phyloP scores from a whole-genome alignment of 2,329 filamentous ascomycete species.

The Hymenoscyphus linearis region DNA sequence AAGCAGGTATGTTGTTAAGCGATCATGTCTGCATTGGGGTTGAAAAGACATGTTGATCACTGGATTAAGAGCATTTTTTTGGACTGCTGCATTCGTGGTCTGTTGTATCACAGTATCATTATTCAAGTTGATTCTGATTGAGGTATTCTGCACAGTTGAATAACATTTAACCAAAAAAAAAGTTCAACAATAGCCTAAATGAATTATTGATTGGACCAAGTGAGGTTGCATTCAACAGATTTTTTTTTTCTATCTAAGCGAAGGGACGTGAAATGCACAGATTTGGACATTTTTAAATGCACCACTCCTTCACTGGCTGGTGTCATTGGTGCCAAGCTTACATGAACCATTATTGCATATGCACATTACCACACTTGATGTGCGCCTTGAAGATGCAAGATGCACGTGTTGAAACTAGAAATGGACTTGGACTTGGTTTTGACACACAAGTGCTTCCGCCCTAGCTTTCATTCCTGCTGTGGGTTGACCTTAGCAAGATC shows the following conservation, averaged over 20 bases:
- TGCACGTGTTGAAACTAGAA: slow-evolving; percentile 16
- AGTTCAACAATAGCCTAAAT: not conserved
- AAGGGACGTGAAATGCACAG: slow-evolving; percentile 5
- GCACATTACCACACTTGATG: not conserved
- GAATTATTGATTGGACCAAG: not conserved
- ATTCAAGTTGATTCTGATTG: not conserved
- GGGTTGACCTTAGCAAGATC: not conserved
- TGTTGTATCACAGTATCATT: not conserved
- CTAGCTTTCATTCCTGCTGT: not conserved
- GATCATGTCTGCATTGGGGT: not conserved
- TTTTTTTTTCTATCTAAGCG: not conserved
- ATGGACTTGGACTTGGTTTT: slow-evolving; percentile 7
- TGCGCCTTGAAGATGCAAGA: slow-evolving; percentile 3
- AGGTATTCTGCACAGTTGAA: not conserved
- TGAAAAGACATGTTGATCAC: not conserved
- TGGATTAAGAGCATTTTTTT: not conserved
- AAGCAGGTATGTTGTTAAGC: not conserved
- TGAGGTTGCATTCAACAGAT: not conserved
- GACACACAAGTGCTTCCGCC: not conserved
- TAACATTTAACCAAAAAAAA: not conserved
- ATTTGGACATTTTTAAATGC: slow-evolving; percentile 11
- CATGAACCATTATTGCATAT: slow-evolving; percentile 14
- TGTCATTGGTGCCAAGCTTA: slow-evolving; percentile 7
- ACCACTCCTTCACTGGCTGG: slow-evolving; percentile 1
- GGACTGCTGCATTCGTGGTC: not conserved